Percentiles rank a stretch among this genome's conserved stretches.
phyloP scores from a whole-genome alignment of 2,329 filamentous ascomycete species.

The Colletotrichum sp. region DNA sequence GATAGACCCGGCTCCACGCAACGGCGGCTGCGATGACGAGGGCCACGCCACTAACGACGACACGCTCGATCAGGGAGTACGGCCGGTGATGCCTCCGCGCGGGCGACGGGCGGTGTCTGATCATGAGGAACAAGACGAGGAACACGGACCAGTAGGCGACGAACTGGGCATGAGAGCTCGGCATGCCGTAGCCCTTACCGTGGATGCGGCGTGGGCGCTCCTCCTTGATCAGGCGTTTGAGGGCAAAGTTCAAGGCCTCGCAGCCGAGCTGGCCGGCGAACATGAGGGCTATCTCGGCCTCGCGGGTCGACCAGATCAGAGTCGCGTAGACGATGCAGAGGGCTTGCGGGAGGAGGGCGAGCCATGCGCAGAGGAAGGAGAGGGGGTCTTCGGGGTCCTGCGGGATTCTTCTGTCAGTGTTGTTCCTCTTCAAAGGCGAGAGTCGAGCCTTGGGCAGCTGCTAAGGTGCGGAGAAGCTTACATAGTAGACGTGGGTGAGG shows the following conservation, averaged over 20 bases:
- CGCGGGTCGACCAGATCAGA: constrained; percentile 88
- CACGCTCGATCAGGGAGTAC: constrained; percentile 66
- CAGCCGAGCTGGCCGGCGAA: constrained; percentile 91
- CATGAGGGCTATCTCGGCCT: constrained; percentile 87
- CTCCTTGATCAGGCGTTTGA: constrained; percentile 93
- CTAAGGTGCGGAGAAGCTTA: background rate
- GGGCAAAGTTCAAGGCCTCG: constrained; percentile 85
- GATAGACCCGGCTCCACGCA: constrained; percentile 83
- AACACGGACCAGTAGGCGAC: constrained; percentile 90
- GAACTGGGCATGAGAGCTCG: constrained; percentile 92
- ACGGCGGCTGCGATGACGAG: constrained; percentile 70
- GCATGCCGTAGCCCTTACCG: constrained; percentile 98
- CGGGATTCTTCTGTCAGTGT: background rate
- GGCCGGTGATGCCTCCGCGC: constrained; percentile 40
- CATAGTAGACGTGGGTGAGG: constrained; percentile 95
- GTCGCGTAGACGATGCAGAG: constrained; percentile 90
- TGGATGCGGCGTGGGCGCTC: constrained; percentile 84
- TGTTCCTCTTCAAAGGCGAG: background rate
- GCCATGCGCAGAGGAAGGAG: constrained; percentile 90
- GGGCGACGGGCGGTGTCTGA: constrained; percentile 64
- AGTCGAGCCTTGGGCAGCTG: background rate
- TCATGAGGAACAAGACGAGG: constrained; percentile 81
- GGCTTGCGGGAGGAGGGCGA: constrained; percentile 91
- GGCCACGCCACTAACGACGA: constrained; percentile 57
- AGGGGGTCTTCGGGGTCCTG: constrained; percentile 86